Percentiles rank a stretch among this genome's conserved stretches.
phyloP scores from a whole-genome alignment of 2,329 filamentous ascomycete genomes.

The Myriosclerotinia curreyana region DNA sequence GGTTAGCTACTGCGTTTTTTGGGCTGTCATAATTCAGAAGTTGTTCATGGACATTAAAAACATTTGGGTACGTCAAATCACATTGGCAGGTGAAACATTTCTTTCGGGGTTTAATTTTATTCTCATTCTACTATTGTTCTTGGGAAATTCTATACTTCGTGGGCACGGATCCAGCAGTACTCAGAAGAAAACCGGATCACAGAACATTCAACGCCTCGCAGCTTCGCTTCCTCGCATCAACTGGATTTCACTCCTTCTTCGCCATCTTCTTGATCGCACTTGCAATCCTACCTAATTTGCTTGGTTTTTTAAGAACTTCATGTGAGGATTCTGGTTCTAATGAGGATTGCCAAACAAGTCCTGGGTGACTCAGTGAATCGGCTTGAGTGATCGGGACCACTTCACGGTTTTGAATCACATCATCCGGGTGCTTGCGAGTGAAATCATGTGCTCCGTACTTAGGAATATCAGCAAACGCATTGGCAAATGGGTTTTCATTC shows the following conservation, averaged over 20 bases:
- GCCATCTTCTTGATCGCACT: neutral
- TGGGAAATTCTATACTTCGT: accelerated
- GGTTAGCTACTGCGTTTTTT: neutral
- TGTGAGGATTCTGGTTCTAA: neutral
- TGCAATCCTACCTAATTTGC: neutral
- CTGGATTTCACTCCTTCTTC: neutral
- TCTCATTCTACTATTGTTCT: neutral
- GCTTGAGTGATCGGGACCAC: neutral
- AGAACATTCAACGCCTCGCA: neutral
- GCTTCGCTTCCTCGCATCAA: no score
- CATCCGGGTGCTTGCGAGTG: neutral
- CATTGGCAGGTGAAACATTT: neutral
- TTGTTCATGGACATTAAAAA: neutral
- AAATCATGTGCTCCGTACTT: slow-evolving; percentile 1
- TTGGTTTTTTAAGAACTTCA: neutral
- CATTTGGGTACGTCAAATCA: neutral
- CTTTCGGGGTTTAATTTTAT: no score
- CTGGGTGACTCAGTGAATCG: no score
- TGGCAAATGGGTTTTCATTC: neutral
- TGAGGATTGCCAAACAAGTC: neutral
- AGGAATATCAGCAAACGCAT: neutral
- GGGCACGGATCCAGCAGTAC: neutral
- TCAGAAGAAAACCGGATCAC: neutral
- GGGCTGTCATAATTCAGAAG: neutral
- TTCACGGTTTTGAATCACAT: neutral